Percentiles rank a stretch among this genome's conserved stretches.
phyloP scores from a whole-genome alignment of 2,329 filamentous ascomycete genomes.

The Daldinia sp. region DNA sequence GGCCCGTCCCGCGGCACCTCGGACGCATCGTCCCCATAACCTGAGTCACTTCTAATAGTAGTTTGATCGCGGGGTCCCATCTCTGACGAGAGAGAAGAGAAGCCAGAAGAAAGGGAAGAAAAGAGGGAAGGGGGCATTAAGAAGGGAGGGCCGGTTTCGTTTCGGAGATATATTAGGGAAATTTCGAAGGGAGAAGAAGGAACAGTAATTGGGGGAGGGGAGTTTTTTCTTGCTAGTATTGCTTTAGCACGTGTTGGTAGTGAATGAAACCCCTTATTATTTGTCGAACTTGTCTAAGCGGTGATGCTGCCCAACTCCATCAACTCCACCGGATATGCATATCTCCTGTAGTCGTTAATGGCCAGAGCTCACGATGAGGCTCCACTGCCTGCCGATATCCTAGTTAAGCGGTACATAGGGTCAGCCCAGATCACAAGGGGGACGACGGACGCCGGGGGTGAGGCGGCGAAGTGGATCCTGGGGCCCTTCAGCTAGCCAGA shows the following conservation, averaged over 20 bases:
- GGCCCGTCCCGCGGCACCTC: constrained; percentile 48
- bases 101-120: constrained; percentile 39
- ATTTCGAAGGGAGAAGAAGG: constrained; percentile 8
- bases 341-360: constrained; percentile 47
- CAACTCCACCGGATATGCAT: constrained; percentile 50
- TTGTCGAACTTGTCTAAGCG: constrained; percentile 33
- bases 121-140: constrained; percentile 42
- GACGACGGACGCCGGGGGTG: constrained; percentile 41
- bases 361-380: constrained; percentile 37
- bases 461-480: constrained; percentile 48
- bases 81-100: constrained; percentile 50
- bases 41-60: constrained; percentile 54
- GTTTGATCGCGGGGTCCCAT: constrained; percentile 54
- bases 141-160: constrained; percentile 38
- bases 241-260: constrained; percentile 32
- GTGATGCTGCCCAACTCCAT: constrained; percentile 51
- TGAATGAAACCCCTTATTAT: constrained; percentile 36
- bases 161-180: constrained; percentile 41
- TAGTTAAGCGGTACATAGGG: constrained; percentile 42
- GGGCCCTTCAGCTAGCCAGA: constrained; percentile 46
- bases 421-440: constrained; percentile 42
- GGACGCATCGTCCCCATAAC: constrained; percentile 53
- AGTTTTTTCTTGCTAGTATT: constrained; percentile 20
- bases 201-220: constrained; percentile 12
- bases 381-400: constrained; percentile 45